These are phyloP conservation scores for Rubia yunnanensis DNA, from an alignment of 257 asterid genomes.

Conservation along the genomic window DNA sequence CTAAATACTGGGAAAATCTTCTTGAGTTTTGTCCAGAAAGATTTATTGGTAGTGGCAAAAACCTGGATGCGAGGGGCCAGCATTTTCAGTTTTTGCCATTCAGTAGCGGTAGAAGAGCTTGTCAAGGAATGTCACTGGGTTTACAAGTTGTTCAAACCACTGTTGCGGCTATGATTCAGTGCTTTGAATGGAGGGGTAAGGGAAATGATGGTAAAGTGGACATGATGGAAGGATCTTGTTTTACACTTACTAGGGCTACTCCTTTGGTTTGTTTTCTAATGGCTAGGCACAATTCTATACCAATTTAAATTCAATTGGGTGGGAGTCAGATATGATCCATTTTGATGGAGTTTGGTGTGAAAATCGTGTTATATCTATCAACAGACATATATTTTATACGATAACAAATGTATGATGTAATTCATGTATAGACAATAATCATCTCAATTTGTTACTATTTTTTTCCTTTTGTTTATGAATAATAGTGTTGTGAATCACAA, in stretches of 20 bases:
- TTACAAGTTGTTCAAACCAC: no score
- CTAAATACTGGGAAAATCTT: no score
- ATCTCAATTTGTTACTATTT: no score
- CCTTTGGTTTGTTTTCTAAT: conserved; percentile 45
- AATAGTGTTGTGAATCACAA: no score
- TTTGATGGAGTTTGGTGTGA: no score
- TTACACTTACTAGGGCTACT: conserved; percentile 51
- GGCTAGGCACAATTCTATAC: conserved; percentile 26
- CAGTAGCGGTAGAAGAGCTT: conserved; percentile 63
- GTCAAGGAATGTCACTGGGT: conserved; percentile 65
- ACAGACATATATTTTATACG: no score
- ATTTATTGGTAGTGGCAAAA: conserved; percentile 30
- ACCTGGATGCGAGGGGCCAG: conserved; percentile 79
- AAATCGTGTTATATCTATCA: no score
- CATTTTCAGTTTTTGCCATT: conserved; percentile 57
- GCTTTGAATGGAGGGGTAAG: conserved; percentile 59
- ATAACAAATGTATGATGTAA: no score
- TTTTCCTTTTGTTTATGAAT: no score
- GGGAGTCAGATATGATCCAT: no score
- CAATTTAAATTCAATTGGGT: no score
- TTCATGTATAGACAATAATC: no score
- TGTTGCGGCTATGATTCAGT: conserved; percentile 58
- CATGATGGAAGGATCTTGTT: conserved; percentile 54
- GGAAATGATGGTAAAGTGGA: conserved; percentile 22
- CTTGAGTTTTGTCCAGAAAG: conserved; percentile 56